Percentiles rank a stretch among this genome's conserved stretches.
Evolutionary conservation across 177 flowering plant species (phyloP).

Genomic region (Vitis hybrid): DNA sequence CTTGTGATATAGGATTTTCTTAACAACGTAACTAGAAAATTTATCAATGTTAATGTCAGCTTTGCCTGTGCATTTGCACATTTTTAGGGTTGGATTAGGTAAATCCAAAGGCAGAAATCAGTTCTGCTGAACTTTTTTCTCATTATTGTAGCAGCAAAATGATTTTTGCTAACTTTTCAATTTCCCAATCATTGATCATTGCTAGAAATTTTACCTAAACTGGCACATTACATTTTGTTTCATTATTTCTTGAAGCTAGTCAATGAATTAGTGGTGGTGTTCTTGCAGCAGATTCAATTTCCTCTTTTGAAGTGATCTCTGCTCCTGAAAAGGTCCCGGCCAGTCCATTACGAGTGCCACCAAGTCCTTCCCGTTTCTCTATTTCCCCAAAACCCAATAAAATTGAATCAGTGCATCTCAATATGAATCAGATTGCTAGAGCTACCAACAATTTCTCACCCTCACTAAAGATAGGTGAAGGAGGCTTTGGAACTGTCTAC

Average conservation of each 20-base stretch:
- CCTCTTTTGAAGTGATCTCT: conserved; percentile 47
- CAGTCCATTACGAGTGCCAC: conserved; percentile 76
- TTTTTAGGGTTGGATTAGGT: background rate
- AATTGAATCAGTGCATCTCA: conserved; percentile 75
- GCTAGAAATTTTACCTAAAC: background rate
- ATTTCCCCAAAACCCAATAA: conserved; percentile 67
- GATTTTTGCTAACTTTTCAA: background rate
- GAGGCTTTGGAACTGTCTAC: conserved; percentile 92
- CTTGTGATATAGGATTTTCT: background rate
- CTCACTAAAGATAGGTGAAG: conserved; percentile 70
- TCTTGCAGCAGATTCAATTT: conserved; percentile 59
- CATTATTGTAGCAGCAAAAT: background rate
- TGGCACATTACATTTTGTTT: background rate
- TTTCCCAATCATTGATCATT: background rate
- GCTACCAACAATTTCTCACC: conserved; percentile 87
- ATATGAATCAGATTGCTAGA: conserved; percentile 58
- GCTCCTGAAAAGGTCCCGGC: conserved; percentile 50
- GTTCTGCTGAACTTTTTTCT: background rate
- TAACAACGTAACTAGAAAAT: background rate
- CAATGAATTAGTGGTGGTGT: conserved; percentile 1
- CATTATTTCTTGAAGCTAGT: background rate
- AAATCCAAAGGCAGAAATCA: background rate
- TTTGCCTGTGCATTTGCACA: background rate
- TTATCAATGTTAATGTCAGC: background rate
- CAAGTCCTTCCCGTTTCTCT: conserved; percentile 81